A percentile compares a stretch with the other conserved stretches of the same genome.
Evolutionary conservation across 2,329 filamentous ascomycete genomes (phyloP).

Genomic region (Botrytis sinoallii): DNA sequence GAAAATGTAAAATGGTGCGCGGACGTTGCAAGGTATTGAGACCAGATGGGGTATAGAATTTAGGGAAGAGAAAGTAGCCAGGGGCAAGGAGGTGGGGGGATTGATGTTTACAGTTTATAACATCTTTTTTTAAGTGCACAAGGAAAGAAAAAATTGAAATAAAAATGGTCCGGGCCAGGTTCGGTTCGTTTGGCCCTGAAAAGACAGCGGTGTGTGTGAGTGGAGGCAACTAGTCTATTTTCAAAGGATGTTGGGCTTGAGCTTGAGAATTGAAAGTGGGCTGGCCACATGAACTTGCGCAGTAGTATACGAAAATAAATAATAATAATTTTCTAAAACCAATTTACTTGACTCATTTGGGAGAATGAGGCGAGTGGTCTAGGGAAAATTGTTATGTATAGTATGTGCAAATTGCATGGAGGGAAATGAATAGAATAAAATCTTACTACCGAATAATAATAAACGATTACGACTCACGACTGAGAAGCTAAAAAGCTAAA

Average conservation of each 20-base stretch:
- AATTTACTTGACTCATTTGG: slow-evolving; percentile 5
- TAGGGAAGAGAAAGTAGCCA: neutral
- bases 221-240: slow-evolving; percentile 16
- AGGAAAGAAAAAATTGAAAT: neutral
- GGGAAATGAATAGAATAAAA: neutral
- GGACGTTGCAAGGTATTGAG: slow-evolving; percentile 20
- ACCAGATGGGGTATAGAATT: slow-evolving; percentile 18
- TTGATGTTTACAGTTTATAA: slow-evolving; percentile 9
- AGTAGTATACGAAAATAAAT: slow-evolving; percentile 5
- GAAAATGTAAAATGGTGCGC: slow-evolving; percentile 21
- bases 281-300: slow-evolving; percentile 13
- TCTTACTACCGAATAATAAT: neutral
- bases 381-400: neutral
- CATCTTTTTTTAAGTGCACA: neutral
- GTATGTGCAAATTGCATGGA: neutral
- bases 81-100: slow-evolving; percentile 4
- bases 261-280: slow-evolving; percentile 13
- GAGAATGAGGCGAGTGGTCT: slow-evolving; percentile 3
- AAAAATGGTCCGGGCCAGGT: slow-evolving; percentile 10
- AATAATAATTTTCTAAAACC: neutral
- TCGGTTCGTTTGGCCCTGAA: slow-evolving; percentile 15
- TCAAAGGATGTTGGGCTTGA: slow-evolving; percentile 11
- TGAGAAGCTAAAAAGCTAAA: neutral
- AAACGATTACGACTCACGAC: neutral
- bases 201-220: slow-evolving; percentile 19